phyloP scores from a whole-genome alignment of 176 grass and related monocot species.

The Eremochloa ophiuroides region DNA sequence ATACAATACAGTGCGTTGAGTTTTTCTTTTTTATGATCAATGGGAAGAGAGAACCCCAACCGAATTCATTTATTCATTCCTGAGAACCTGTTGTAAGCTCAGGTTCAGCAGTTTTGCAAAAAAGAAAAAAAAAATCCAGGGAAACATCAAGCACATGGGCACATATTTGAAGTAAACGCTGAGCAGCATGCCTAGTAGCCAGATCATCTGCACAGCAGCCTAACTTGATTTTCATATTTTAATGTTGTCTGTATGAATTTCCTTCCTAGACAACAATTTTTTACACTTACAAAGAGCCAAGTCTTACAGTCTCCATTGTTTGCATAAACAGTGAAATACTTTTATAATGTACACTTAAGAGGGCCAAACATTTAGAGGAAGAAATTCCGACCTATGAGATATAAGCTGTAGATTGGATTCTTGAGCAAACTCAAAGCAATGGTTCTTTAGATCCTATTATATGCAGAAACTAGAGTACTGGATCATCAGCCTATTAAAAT shows the following conservation, averaged over 20 bases:
- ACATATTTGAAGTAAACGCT: not conserved
- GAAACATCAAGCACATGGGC: not conserved
- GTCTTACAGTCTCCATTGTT: not conserved
- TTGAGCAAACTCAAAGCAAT: not conserved
- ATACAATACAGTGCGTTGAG: not conserved
- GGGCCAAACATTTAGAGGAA: not conserved
- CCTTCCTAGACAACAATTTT: not conserved
- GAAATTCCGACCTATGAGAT: not conserved
- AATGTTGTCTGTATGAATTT: not conserved
- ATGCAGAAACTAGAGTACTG: not conserved
- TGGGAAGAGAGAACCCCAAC: not conserved
- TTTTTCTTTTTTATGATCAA: not conserved
- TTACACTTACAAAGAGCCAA: not conserved
- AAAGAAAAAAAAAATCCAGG: too few relatives aligned
- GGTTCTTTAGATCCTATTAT: not conserved
- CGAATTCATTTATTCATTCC: not conserved
- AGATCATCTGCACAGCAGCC: not conserved
- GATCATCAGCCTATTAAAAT: not conserved
- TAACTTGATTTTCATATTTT: not conserved
- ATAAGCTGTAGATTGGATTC: constrained; percentile 23
- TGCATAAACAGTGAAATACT: not conserved
- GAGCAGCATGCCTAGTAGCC: not conserved
- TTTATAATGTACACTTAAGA: not conserved
- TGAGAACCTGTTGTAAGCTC: not conserved
- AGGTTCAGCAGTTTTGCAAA: not conserved